A percentile compares a stretch with the other conserved stretches of the same genome.
Conservation (phyloP, 345 rosid species). For the Erucastrum elatum region DNA sequence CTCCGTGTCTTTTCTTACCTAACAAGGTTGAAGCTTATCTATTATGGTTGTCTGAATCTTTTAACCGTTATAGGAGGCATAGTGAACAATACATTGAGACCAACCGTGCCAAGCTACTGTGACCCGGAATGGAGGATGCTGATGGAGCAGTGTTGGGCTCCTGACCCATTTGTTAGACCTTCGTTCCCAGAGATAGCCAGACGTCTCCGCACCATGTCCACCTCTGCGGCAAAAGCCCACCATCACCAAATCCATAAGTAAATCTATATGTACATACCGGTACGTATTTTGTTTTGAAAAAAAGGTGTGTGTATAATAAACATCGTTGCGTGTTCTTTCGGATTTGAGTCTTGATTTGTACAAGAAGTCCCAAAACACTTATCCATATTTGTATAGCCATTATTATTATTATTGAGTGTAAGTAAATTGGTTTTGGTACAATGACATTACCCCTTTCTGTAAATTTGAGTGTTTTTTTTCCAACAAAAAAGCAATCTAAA, state of each 20-base stretch:
- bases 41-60: conserved; percentile 33
- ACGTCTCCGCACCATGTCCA: conserved; percentile 67
- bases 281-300: neutral
- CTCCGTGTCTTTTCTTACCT: neutral
- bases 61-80: conserved; percentile 66
- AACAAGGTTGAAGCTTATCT: conserved; percentile 1
- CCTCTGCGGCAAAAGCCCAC: conserved; percentile 49
- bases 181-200: conserved; percentile 78
- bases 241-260: conserved; percentile 37
- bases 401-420: conserved; percentile 32
- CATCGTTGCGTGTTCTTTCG: conserved; percentile 8
- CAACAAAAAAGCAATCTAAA: neutral
- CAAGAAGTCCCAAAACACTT: conserved; percentile 29
- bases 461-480: neutral
- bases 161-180: conserved; percentile 73
- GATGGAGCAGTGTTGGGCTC: conserved; percentile 95
- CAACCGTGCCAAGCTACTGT: conserved; percentile 64
- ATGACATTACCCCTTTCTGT: neutral
- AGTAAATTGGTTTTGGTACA: conserved; percentile 37
- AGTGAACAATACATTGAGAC: conserved; percentile 79
- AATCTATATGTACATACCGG: neutral
- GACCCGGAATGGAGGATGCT: conserved; percentile 77
- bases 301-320: conserved; percentile 29
- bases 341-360: conserved; percentile 34
- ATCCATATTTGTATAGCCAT: conserved; percentile 38